Conservation (phyloP, 176 grass and related monocot genomes). For the Cenchrus fungigraminus region DNA sequence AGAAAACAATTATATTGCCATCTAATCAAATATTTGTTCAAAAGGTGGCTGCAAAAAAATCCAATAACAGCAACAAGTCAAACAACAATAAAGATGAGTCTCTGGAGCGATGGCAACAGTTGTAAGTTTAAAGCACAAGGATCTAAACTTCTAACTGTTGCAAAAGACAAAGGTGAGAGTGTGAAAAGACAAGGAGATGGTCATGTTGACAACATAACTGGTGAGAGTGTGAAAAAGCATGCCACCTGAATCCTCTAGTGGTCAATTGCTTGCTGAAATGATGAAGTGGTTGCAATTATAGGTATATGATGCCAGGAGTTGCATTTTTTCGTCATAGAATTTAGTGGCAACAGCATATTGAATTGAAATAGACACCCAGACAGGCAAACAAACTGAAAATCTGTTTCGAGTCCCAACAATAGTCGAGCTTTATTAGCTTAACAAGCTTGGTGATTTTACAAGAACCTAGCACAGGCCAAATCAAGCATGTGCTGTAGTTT, state of each 20-base stretch:
- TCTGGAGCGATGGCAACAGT: background rate
- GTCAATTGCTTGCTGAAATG: conserved; percentile 13
- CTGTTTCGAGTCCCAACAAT: background rate
- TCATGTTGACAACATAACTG: background rate
- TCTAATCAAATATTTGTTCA: background rate
- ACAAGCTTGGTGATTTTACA: background rate
- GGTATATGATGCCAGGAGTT: background rate
- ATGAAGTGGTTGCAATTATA: background rate
- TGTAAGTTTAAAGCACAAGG: background rate
- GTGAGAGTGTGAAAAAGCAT: background rate
- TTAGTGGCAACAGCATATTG: background rate
- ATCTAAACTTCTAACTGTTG: background rate
- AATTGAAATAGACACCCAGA: background rate
- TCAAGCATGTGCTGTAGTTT: background rate
- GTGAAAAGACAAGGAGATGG: background rate
- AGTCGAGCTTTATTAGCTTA: background rate
- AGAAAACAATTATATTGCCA: background rate
- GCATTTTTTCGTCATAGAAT: background rate
- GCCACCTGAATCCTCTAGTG: background rate
- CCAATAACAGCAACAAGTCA: background rate
- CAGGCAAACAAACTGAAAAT: background rate
- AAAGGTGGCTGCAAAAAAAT: background rate
- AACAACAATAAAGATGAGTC: background rate
- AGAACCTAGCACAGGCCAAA: background rate
- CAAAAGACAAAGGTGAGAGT: background rate